These are phyloP conservation scores for Sugiyamaella valdiviana DNA, from an alignment of 805 yeast genomes.

Conservation along the genomic window DNA sequence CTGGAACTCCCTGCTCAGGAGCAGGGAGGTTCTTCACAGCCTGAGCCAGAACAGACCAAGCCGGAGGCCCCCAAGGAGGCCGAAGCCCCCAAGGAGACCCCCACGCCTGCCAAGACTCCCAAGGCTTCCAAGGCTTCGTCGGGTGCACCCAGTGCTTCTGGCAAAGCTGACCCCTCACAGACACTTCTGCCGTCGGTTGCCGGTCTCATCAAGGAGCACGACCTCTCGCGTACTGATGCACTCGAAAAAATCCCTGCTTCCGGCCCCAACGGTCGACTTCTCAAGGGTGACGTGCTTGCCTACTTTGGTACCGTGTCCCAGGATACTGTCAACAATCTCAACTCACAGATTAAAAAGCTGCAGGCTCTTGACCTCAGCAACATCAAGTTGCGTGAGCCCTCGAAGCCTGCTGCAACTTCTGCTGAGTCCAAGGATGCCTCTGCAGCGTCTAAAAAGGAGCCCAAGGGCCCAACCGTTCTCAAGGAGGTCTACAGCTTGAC, in stretches of 20 bases:
- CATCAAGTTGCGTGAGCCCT: conserved; percentile 34
- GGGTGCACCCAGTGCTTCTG: conserved; percentile 24
- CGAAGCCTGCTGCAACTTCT: conserved; percentile 16
- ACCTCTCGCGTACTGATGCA: conserved; percentile 67
- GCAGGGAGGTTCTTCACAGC: conserved; percentile 22
- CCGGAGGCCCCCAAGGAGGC: too few relatives aligned
- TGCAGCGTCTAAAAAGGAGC: conserved; percentile 6
- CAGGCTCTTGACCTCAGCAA: conserved; percentile 69
- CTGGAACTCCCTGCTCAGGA: conserved; percentile 49
- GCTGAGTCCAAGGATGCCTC: conserved; percentile 5
- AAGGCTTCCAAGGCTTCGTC: conserved; percentile 18
- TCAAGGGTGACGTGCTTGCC: conserved; percentile 89
- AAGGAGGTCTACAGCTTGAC: conserved; percentile 13
- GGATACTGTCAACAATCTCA: conserved; percentile 47
- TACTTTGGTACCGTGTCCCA: conserved; percentile 65
- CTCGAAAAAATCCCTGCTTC: conserved; percentile 66
- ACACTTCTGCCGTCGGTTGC: conserved; percentile 75
- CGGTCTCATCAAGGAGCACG: conserved; percentile 51
- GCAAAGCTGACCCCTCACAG: conserved; percentile 59
- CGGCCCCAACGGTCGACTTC: conserved; percentile 81
- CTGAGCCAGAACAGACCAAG: conserved; percentile 14
- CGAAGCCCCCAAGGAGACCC: conserved; percentile 15
- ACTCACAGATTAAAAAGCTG: conserved; percentile 46
- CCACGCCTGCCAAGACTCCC: conserved; percentile 12
- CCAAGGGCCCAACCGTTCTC: conserved; percentile 15